Evolutionary conservation across 2,329 filamentous ascomycete species (phyloP).

Genomic region (Trichoderma atroviride): DNA sequence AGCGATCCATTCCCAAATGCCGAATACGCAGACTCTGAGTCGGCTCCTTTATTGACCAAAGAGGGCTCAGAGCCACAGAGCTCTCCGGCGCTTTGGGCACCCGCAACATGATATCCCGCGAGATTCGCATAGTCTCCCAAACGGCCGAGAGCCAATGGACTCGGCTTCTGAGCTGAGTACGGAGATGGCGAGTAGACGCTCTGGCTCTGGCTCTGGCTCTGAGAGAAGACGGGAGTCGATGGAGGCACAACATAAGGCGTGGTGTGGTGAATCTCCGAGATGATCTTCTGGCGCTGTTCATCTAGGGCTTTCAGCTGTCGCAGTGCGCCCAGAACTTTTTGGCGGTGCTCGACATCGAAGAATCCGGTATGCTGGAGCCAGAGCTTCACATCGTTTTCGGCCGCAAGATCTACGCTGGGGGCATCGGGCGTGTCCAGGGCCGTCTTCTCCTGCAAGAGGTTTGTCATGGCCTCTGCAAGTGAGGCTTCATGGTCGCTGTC

Average conservation of each 20-base stretch:
- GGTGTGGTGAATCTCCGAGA: constrained; percentile 28
- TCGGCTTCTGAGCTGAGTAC: not conserved
- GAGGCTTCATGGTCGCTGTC: not conserved
- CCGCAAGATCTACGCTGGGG: not conserved
- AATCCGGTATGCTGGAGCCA: constrained; percentile 36
- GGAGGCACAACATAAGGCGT: not conserved
- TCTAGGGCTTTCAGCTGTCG: constrained; percentile 31
- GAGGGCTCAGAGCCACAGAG: not conserved
- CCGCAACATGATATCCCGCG: not conserved
- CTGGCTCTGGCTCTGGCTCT: too few species aligned
- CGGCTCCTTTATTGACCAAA: not conserved
- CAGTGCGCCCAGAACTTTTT: constrained; percentile 27
- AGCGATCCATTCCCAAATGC: not conserved
- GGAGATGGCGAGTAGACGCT: not conserved
- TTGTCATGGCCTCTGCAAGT: not conserved
- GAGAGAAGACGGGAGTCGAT: not conserved
- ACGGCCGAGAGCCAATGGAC: not conserved
- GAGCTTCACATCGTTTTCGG: constrained; percentile 29
- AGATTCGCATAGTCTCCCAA: not conserved
- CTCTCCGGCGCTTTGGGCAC: not conserved
- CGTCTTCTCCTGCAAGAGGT: not conserved
- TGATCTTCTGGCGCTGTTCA: constrained; percentile 30
- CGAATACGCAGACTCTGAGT: not conserved
- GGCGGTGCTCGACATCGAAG: constrained; percentile 31
- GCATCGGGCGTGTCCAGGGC: not conserved